A percentile compares a stretch with the other conserved stretches of the same genome.
phyloP scores from a whole-genome alignment of 2,329 filamentous ascomycete species.

The Ophiosphaerella narmari region DNA sequence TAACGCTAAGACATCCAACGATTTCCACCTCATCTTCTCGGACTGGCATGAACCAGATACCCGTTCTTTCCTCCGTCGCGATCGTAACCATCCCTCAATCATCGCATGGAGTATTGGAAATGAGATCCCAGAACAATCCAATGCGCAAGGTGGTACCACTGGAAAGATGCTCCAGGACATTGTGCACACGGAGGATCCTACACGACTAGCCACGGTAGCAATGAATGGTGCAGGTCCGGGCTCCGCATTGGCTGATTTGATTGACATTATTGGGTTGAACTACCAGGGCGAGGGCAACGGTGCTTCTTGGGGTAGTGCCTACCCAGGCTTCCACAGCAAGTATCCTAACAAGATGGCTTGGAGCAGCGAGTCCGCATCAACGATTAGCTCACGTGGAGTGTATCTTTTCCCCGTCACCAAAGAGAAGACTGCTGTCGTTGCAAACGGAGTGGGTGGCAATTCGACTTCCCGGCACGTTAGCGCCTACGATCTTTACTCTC shows the following conservation, averaged over 20 bases:
- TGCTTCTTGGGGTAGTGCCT: slow-evolving; percentile 47
- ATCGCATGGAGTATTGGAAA: slow-evolving; percentile 61
- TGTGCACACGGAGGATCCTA: slow-evolving; percentile 54
- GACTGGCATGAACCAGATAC: slow-evolving; percentile 62
- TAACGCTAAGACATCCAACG: slow-evolving; percentile 52
- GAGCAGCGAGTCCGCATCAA: slow-evolving; percentile 44
- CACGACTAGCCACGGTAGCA: slow-evolving; percentile 51
- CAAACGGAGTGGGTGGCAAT: slow-evolving; percentile 44
- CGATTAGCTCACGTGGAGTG: slow-evolving; percentile 56
- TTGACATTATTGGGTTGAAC: slow-evolving; percentile 60
- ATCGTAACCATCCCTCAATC: slow-evolving; percentile 61
- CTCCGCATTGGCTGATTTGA: slow-evolving; percentile 45
- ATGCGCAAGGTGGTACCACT: slow-evolving; percentile 36
- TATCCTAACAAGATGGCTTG: slow-evolving; percentile 55
- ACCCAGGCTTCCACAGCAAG: slow-evolving; percentile 50
- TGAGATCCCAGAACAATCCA: slow-evolving; percentile 57
- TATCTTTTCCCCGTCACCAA: slow-evolving; percentile 59
- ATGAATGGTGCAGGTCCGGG: slow-evolving; percentile 55
- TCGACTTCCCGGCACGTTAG: slow-evolving; percentile 47
- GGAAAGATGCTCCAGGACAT: slow-evolving; percentile 50
- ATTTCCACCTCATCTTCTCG: slow-evolving; percentile 57
- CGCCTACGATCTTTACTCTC: slow-evolving; percentile 58
- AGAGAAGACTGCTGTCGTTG: slow-evolving; percentile 45
- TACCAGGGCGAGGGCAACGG: slow-evolving; percentile 60
- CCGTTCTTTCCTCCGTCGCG: slow-evolving; percentile 57